A percentile compares a stretch with the other conserved stretches of the same genome.
Conservation (phyloP, 2,329 filamentous ascomycete genomes). For the Capronia coronata region DNA sequence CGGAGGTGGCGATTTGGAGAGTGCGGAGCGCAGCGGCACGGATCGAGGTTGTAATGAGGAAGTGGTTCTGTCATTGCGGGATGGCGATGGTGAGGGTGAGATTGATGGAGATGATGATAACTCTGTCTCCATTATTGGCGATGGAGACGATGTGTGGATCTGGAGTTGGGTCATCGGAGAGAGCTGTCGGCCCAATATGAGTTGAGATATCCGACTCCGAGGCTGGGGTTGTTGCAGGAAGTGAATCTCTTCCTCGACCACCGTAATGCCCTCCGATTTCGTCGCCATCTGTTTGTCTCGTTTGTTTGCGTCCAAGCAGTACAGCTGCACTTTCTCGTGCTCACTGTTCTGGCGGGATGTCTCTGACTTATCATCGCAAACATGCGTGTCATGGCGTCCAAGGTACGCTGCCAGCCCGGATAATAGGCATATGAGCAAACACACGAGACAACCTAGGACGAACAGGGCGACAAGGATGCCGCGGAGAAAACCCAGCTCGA, state of each 20-base stretch:
- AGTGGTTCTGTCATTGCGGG: background rate
- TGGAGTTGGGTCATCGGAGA: constrained; percentile 16
- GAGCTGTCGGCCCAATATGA: constrained; percentile 1
- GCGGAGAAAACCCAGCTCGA: constrained; percentile 16
- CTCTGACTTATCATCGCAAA: constrained; percentile 7
- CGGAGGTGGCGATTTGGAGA: constrained; percentile 15
- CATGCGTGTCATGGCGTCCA: constrained; percentile 6
- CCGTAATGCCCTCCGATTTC: no score
- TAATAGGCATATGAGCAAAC: constrained; percentile 15
- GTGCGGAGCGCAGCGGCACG: constrained; percentile 16
- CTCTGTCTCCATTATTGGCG: no score
- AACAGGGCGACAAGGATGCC: constrained; percentile 13
- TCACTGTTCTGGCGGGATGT: background rate
- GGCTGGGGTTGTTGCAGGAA: background rate
- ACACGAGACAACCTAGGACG: constrained; percentile 13
- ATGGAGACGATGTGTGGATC: constrained; percentile 6
- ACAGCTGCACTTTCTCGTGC: background rate
- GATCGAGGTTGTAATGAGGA: constrained; percentile 1
- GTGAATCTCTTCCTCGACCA: no score
- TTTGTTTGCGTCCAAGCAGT: no score
- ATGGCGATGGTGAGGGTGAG: background rate
- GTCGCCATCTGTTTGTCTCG: no score
- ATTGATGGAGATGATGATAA: no score
- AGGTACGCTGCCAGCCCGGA: constrained; percentile 10
- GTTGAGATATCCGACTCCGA: constrained; percentile 4